Conservation (phyloP, 1,284 basidiomycete species). For the Naganishia cerealis region DNA sequence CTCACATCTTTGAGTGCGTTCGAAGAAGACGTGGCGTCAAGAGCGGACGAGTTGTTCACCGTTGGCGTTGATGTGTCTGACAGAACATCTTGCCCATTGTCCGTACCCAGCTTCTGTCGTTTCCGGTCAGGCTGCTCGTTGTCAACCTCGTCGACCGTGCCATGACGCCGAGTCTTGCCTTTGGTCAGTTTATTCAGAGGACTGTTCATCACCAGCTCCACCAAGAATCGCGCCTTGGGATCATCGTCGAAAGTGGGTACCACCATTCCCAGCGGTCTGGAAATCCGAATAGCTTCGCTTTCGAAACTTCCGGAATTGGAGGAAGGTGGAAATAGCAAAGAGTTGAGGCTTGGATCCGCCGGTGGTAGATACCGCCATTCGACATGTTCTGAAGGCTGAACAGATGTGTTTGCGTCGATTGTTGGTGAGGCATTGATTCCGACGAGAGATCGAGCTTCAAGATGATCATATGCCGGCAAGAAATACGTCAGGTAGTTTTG, state of each 20-base stretch:
- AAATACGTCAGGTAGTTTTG: constrained; percentile 57
- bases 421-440: constrained; percentile 39
- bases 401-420: not conserved
- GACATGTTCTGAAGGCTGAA: constrained; percentile 34
- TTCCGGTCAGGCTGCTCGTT: not conserved
- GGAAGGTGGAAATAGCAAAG: constrained; percentile 30
- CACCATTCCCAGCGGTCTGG: constrained; percentile 61
- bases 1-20: constrained; percentile 40
- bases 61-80: not conserved
- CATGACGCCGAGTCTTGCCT: constrained; percentile 46
- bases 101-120: not conserved
- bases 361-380: constrained; percentile 47
- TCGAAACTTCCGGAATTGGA: not conserved
- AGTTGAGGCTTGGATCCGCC: constrained; percentile 33
- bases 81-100: not conserved
- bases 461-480: constrained; percentile 69
- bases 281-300: not conserved
- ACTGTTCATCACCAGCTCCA: constrained; percentile 66
- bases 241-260: constrained; percentile 90
- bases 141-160: constrained; percentile 16
- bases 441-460: constrained; percentile 68
- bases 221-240: constrained; percentile 85
- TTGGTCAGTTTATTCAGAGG: constrained; percentile 56
- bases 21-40: constrained; percentile 1
- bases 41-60: not conserved